These are phyloP conservation scores for Aspergillus ochraceus DNA, from an alignment of 2,329 filamentous ascomycete genomes.

Conservation along the genomic window DNA sequence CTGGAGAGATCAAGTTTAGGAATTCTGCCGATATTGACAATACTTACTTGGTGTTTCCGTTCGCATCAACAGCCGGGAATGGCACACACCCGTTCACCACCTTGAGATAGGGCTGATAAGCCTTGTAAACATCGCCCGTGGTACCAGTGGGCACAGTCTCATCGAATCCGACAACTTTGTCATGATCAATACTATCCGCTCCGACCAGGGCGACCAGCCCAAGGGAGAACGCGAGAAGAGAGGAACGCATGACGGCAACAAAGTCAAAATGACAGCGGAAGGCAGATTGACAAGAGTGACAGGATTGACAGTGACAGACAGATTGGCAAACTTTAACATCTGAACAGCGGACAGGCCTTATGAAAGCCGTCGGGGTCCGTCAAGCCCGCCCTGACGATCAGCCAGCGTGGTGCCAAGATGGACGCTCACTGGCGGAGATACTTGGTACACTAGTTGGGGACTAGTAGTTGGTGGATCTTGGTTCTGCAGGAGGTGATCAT, in stretches of 20 bases:
- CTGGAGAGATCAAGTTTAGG: no score
- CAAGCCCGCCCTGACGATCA: background rate
- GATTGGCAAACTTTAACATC: background rate
- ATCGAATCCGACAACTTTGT: conserved; percentile 55
- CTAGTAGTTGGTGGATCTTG: background rate
- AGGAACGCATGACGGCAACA: background rate
- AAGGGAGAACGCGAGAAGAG: conserved; percentile 4
- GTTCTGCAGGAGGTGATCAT: background rate
- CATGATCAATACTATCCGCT: conserved; percentile 46
- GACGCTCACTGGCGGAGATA: background rate
- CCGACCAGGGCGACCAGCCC: conserved; percentile 7
- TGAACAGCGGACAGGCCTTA: background rate
- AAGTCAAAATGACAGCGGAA: background rate
- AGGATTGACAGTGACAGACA: background rate
- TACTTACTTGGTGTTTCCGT: conserved; percentile 56
- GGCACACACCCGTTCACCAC: conserved; percentile 63
- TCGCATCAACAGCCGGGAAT: conserved; percentile 60
- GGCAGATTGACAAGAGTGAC: background rate
- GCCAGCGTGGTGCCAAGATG: background rate
- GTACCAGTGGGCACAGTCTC: conserved; percentile 53
- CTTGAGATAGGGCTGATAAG: conserved; percentile 58
- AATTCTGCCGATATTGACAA: no score
- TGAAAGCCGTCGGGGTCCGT: background rate
- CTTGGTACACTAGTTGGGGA: background rate
- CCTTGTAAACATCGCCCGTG: conserved; percentile 51